Evolutionary conservation across 148 eudicot species (phyloP).

Genomic region (Linanthus parryae): DNA sequence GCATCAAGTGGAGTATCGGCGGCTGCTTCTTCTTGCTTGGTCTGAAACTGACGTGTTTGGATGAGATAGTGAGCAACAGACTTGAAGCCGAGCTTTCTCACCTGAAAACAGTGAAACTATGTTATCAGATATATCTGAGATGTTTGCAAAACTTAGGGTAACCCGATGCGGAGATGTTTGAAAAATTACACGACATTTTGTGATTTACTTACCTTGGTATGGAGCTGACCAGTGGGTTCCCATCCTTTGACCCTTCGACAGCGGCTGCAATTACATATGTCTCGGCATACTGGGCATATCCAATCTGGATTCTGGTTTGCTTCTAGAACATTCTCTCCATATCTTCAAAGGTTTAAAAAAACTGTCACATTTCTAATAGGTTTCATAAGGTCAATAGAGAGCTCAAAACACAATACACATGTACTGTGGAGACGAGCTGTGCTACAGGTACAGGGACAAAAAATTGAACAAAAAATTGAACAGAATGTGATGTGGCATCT

Average conservation of each 20-base stretch:
- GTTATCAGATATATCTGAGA: background rate
- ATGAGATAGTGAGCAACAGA: slow-evolving; percentile 79
- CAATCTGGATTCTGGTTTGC: slow-evolving; percentile 39
- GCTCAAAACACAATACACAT: too few relatives aligned
- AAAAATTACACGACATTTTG: background rate
- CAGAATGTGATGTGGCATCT: too few relatives aligned
- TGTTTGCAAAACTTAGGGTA: background rate
- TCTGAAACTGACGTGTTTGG: slow-evolving; percentile 23
- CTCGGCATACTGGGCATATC: slow-evolving; percentile 73
- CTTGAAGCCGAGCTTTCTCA: slow-evolving; percentile 40
- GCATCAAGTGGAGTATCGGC: slow-evolving; percentile 18
- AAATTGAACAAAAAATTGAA: too few relatives aligned
- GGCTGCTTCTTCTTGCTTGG: slow-evolving; percentile 13
- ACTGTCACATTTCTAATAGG: background rate
- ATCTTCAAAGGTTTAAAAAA: slow-evolving; percentile 28
- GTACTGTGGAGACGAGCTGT: too few relatives aligned
- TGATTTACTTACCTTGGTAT: slow-evolving; percentile 31
- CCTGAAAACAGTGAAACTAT: slow-evolving; percentile 24
- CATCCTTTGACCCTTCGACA: slow-evolving; percentile 72
- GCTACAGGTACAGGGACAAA: too few relatives aligned
- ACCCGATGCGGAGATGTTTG: background rate
- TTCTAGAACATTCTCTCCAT: slow-evolving; percentile 73
- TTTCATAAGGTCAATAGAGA: too few relatives aligned
- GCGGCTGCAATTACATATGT: slow-evolving; percentile 78
- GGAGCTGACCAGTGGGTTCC: slow-evolving; percentile 38